Percentiles rank a stretch among this genome's conserved stretches.
Evolutionary conservation across 2,329 filamentous ascomycete species (phyloP).

Genomic region (Fusarium ambrosium): DNA sequence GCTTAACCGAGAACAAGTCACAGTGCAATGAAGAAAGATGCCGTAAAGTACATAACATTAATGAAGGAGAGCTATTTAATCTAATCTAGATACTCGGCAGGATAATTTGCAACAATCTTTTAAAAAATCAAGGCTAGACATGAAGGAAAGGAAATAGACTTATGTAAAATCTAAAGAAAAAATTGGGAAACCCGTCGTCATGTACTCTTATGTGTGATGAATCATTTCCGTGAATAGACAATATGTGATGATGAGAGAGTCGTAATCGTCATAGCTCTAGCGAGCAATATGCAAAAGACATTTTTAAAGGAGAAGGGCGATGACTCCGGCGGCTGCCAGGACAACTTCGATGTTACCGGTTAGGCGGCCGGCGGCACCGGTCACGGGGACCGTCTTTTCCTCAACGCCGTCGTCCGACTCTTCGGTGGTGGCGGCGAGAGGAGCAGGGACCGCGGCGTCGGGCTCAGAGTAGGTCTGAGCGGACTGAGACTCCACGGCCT

Average conservation of each 20-base stretch:
- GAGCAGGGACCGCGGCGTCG: neutral
- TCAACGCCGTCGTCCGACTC: neutral
- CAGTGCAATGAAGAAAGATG: neutral
- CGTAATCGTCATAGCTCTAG: neutral
- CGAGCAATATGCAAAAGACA: neutral
- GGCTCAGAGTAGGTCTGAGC: neutral
- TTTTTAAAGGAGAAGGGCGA: constrained; percentile 3
- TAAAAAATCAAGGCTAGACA: neutral
- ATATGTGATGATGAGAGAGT: neutral
- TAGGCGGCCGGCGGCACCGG: neutral
- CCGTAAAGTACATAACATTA: neutral
- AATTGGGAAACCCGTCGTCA: neutral
- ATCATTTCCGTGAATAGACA: constrained; percentile 4
- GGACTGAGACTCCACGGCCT: neutral
- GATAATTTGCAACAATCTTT: neutral
- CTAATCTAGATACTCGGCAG: constrained; percentile 1
- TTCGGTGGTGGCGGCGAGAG: neutral
- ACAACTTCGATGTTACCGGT: neutral
- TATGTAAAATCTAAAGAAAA: constrained; percentile 4
- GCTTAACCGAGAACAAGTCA: neutral
- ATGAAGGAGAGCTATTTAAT: constrained; percentile 1
- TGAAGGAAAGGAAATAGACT: constrained; percentile 2
- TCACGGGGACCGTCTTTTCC: neutral
- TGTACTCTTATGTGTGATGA: neutral
- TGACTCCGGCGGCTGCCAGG: neutral